phyloP scores from a whole-genome alignment of 176 grass and related monocot species.

The Elymus sibiricus region DNA sequence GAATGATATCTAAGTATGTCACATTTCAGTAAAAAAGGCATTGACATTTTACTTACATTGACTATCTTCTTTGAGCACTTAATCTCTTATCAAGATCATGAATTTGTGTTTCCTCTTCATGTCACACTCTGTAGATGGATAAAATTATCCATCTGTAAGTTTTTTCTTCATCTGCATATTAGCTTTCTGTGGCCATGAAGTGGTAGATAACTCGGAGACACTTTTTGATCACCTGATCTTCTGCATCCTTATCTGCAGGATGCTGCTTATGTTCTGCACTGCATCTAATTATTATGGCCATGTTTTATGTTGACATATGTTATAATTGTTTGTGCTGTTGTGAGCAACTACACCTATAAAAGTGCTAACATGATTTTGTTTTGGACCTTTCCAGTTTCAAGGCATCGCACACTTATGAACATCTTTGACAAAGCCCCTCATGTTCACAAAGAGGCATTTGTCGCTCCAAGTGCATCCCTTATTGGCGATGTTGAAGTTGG shows the following conservation, averaged over 20 bases:
- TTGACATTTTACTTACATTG: not conserved
- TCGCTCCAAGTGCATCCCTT: slow-evolving; percentile 95
- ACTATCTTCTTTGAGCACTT: not conserved
- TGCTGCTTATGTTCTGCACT: slow-evolving; percentile 9
- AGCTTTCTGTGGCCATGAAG: not conserved
- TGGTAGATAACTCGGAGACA: not conserved
- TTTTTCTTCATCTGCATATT: not conserved
- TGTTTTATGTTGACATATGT: not conserved
- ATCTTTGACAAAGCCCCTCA: slow-evolving; percentile 75
- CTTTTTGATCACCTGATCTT: not conserved
- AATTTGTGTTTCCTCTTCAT: not conserved
- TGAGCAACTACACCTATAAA: not conserved
- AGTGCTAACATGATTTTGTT: slow-evolving; percentile 25
- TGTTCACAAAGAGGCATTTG: slow-evolving; percentile 89
- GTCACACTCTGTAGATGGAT: not conserved
- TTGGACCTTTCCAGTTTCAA: slow-evolving; percentile 60
- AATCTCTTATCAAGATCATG: not conserved
- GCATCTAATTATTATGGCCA: slow-evolving; percentile 1
- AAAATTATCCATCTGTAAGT: not conserved
- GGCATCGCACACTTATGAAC: slow-evolving; percentile 91
- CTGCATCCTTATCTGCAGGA: not conserved
- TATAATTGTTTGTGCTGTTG: not conserved
- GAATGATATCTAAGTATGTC: not conserved
- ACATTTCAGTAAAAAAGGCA: not conserved
- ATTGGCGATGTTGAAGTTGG: slow-evolving; percentile 90